phyloP scores from a whole-genome alignment of 2,329 filamentous ascomycete species.

The Diaporthe caulivora region DNA sequence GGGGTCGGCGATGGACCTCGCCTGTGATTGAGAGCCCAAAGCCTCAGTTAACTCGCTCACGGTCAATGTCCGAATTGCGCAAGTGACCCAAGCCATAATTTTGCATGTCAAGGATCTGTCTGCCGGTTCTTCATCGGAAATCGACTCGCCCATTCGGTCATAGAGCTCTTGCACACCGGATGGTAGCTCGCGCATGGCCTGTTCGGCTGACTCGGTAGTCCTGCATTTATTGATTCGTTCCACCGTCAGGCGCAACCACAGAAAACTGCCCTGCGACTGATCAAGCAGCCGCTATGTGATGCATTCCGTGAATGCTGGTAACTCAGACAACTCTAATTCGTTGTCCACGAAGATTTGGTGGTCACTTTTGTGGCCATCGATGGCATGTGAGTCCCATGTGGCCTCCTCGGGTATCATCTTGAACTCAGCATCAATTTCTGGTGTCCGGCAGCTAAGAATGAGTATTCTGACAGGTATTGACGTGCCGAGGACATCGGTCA shows the following conservation, averaged over 20 bases:
- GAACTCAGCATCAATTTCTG: conserved; percentile 41
- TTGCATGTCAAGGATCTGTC: conserved; percentile 39
- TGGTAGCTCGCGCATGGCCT: conserved; percentile 46
- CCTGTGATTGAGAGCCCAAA: conserved; percentile 21
- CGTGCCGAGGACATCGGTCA: conserved; percentile 43
- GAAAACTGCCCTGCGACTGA: conserved; percentile 49
- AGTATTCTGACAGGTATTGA: conserved; percentile 47
- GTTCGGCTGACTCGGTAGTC: conserved; percentile 43
- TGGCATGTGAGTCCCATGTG: conserved; percentile 1
- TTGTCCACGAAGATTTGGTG: conserved; percentile 41
- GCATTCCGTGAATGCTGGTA: conserved; percentile 39
- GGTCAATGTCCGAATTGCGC: conserved; percentile 43
- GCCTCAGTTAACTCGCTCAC: conserved; percentile 44
- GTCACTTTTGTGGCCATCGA: conserved; percentile 41
- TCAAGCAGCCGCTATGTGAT: conserved; percentile 44
- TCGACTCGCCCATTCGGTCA: conserved; percentile 47
- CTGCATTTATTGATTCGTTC: conserved; percentile 46
- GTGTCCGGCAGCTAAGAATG: conserved; percentile 46
- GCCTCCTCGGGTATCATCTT: conserved; percentile 37
- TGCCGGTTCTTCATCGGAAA: conserved; percentile 37
- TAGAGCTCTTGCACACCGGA: conserved; percentile 50
- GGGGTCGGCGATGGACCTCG: conserved; percentile 44
- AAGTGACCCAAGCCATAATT: conserved; percentile 45
- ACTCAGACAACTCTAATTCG: conserved; percentile 41
- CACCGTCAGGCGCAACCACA: conserved; percentile 49